These are phyloP conservation scores for Kwoniella botswanensis DNA, from an alignment of 768 basidiomycete genomes.

Conservation along the genomic window DNA sequence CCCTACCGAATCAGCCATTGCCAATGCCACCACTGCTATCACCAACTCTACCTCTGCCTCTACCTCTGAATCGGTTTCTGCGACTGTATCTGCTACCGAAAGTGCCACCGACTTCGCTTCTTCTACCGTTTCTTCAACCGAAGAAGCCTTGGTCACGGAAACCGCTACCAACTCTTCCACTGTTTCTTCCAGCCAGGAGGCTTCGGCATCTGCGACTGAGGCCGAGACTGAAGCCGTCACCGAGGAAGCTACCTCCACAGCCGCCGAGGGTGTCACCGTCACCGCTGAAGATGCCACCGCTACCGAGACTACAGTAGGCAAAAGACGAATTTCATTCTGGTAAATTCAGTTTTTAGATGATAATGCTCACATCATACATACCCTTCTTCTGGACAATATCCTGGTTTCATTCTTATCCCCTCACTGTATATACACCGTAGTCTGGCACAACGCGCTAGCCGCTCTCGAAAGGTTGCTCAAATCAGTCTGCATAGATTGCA, in stretches of 20 bases:
- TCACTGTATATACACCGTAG: conserved; percentile 17
- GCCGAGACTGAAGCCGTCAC: not conserved
- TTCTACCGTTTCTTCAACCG: not conserved
- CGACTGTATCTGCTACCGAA: conserved; percentile 1
- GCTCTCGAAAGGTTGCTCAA: not conserved
- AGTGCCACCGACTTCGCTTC: not conserved
- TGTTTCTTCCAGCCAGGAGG: not conserved
- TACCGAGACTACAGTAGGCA: conserved; percentile 23
- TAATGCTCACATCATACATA: not conserved
- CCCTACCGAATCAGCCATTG: not conserved
- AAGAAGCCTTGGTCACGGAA: not conserved
- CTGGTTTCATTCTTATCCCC: not conserved
- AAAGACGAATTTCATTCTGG: conserved; percentile 21
- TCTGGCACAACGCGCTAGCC: conserved; percentile 10
- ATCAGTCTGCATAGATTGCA: not conserved
- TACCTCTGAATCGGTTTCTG: not conserved
- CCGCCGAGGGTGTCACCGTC: conserved; percentile 30
- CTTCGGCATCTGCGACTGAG: conserved; percentile 10
- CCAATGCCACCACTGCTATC: not conserved
- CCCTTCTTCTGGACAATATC: conserved; percentile 13
- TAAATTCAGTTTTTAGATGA: conserved; percentile 32
- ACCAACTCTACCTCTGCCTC: conserved; percentile 5
- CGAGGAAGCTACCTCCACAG: conserved; percentile 4
- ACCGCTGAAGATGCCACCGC: conserved; percentile 34
- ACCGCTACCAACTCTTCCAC: conserved; percentile 4